These are phyloP conservation scores for Sporisorium exsertum DNA, from an alignment of 1,284 basidiomycete species.

Conservation along the genomic window DNA sequence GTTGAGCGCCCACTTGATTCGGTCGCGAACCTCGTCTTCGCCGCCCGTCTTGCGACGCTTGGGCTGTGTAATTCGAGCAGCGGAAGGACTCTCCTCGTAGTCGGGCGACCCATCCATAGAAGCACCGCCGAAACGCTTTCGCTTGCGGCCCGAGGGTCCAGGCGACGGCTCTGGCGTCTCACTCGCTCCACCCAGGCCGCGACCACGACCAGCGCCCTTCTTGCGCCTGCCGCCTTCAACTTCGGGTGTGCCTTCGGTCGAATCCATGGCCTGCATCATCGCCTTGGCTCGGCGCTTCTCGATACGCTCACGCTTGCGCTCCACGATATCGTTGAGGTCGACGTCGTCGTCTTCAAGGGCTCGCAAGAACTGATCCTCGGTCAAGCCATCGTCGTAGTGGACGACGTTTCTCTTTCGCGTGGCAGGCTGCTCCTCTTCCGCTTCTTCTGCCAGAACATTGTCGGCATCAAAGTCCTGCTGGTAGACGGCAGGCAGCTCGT, in stretches of 20 bases:
- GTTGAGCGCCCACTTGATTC: slow-evolving; percentile 86
- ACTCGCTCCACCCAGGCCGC: slow-evolving; percentile 30
- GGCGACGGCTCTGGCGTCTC: slow-evolving; percentile 58
- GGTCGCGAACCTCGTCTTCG: slow-evolving; percentile 66
- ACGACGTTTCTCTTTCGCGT: slow-evolving; percentile 87
- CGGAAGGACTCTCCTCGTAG: slow-evolving; percentile 42
- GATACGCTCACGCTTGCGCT: slow-evolving; percentile 67
- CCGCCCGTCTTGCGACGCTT: slow-evolving; percentile 81
- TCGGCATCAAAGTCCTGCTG: slow-evolving; percentile 75
- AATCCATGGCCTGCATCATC: slow-evolving; percentile 42
- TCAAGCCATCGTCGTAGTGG: slow-evolving; percentile 92
- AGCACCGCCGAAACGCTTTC: slow-evolving; percentile 56
- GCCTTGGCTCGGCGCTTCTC: slow-evolving; percentile 64
- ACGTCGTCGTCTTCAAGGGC: slow-evolving; percentile 86
- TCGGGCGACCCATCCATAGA: slow-evolving; percentile 51
- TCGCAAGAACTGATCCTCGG: slow-evolving; percentile 83
- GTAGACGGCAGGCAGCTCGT: slow-evolving; percentile 93
- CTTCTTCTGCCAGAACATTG: slow-evolving; percentile 48
- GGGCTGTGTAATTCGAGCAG: slow-evolving; percentile 31
- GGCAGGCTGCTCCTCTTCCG: slow-evolving; percentile 75
- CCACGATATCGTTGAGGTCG: slow-evolving; percentile 74
- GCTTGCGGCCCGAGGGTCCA: slow-evolving; percentile 58
- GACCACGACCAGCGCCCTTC: slow-evolving; percentile 44
- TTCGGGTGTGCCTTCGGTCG: slow-evolving; percentile 58
- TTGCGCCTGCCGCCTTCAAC: slow-evolving; percentile 42